Conservation (phyloP, 1,139 yeast genomes). For the Lodderomyces theae region DNA sequence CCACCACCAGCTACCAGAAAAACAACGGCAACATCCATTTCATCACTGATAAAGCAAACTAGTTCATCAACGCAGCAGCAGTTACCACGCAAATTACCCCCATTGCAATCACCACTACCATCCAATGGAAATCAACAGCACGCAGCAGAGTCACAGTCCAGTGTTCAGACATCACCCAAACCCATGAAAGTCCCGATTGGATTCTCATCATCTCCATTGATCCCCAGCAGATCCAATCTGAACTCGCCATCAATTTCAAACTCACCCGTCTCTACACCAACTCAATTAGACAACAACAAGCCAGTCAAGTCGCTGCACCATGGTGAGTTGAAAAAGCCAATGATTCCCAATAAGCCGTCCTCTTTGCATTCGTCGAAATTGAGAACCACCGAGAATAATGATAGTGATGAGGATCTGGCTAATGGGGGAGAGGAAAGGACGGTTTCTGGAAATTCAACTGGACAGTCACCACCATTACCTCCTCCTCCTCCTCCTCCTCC, state of each 20-base stretch:
- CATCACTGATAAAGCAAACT: conserved; percentile 17
- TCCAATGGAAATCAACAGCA: conserved; percentile 6
- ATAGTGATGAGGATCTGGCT: conserved; percentile 7
- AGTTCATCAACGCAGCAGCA: conserved; percentile 20
- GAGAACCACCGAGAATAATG: conserved; percentile 3
- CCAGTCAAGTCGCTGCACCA: background rate
- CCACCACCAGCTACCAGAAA: conserved; percentile 24
- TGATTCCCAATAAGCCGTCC: conserved; percentile 39
- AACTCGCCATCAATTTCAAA: conserved; percentile 32
- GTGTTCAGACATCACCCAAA: conserved; percentile 15
- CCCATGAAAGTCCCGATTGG: conserved; percentile 41
- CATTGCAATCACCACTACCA: conserved; percentile 9
- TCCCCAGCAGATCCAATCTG: conserved; percentile 22
- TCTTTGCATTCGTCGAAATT: conserved; percentile 22
- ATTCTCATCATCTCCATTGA: conserved; percentile 38
- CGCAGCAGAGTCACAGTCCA: background rate
- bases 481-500: conserved; percentile 25
- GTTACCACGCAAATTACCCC: conserved; percentile 3
- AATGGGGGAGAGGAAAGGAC: conserved; percentile 15
- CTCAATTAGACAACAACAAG: conserved; percentile 8
- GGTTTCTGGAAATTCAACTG: conserved; percentile 7
- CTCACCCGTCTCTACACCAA: conserved; percentile 7
- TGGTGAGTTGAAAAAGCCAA: conserved; percentile 24
- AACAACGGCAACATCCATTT: conserved; percentile 3
- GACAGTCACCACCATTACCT: no score